Base-by-base conservation (phyloP, 2,329 filamentous ascomycete genomes). In the Colletotrichum aenigma region DNA sequence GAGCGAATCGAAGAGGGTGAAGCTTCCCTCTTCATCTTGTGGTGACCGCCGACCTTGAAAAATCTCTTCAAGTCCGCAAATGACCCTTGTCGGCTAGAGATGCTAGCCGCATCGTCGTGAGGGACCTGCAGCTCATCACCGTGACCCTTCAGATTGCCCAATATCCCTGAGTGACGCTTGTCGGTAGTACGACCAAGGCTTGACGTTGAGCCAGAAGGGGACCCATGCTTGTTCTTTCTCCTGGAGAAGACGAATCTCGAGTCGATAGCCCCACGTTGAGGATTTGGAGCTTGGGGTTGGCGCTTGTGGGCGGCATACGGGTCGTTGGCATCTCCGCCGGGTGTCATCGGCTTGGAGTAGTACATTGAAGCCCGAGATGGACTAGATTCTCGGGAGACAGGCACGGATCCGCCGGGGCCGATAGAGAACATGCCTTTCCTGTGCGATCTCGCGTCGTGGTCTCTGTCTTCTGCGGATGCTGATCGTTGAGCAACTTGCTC, bases 41-140 rank as follows among this genome's bases (percentile, higher is more conserved):
- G 86, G 78, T 93, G 90, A 4, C 91, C 91, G 68, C 93, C 91
- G 76, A 95, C 93, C 84, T 93, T 97, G 88, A 99, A 98, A 84
- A 99, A 99, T n/a, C 97, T 91, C 86, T 98, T 98, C 76, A 99
- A 86, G 80, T 98, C 96, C 5, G 94, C 93, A 94, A 98, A 98
- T 7, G 97, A 98, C 26, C 94, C 93, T 75, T 95, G 92, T 66
- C 90, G 88, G 77, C 86, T 89, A 76, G 89, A 88, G 4, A 86
- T 86, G 70, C 86, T 86, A 48, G 86, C 82, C 78, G 81, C 82
- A 77, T 91, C 87, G 70, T 87, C 84, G 61, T 90, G 86, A n/a
- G 74, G 74, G 72, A 88, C 82, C 58, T 84, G 79, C 67, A 87
- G 83, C 28, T 87, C 84, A 34, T 93, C 89, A 12, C 81, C 81